phyloP scores from a whole-genome alignment of 2,329 filamentous ascomycete genomes.

The Ophiostoma sp. region DNA sequence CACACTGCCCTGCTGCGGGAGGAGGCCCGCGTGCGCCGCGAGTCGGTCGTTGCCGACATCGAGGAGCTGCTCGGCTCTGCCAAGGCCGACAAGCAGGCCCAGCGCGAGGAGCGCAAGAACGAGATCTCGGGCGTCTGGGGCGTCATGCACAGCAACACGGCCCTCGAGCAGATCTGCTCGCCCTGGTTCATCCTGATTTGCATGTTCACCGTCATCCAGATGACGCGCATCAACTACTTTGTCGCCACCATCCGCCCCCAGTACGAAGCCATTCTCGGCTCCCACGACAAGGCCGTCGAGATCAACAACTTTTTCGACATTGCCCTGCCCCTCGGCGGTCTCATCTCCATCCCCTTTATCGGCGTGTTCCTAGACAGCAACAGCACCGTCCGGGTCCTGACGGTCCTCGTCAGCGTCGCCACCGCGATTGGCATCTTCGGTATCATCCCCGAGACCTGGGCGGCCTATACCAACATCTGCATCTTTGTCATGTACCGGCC shows the following conservation, averaged over 20 bases:
- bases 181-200: slow-evolving; percentile 84
- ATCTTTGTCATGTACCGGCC: slow-evolving; percentile 83
- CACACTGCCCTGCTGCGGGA: slow-evolving; percentile 51
- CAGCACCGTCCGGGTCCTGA: slow-evolving; percentile 65
- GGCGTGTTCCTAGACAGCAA: slow-evolving; percentile 72
- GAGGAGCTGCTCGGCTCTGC: slow-evolving; percentile 64
- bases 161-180: slow-evolving; percentile 66
- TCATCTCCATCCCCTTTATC: slow-evolving; percentile 82
- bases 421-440: slow-evolving; percentile 73
- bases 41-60: slow-evolving; percentile 63
- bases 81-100: slow-evolving; percentile 57
- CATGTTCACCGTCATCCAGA: slow-evolving; percentile 70
- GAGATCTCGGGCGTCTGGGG: slow-evolving; percentile 77
- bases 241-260: slow-evolving; percentile 80
- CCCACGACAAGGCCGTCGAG: slow-evolving; percentile 54
- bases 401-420: slow-evolving; percentile 63
- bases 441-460: slow-evolving; percentile 62
- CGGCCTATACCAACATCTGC: slow-evolving; percentile 68
- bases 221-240: slow-evolving; percentile 86
- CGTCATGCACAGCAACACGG: slow-evolving; percentile 68
- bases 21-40: slow-evolving; percentile 54
- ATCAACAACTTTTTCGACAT: slow-evolving; percentile 82
- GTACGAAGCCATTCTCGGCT: slow-evolving; percentile 68
- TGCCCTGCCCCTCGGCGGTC: slow-evolving; percentile 72
- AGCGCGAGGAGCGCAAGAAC: slow-evolving; percentile 64